Evolutionary conservation across 345 rosid genomes (phyloP).

Genomic region (Syzygium oleosum): DNA sequence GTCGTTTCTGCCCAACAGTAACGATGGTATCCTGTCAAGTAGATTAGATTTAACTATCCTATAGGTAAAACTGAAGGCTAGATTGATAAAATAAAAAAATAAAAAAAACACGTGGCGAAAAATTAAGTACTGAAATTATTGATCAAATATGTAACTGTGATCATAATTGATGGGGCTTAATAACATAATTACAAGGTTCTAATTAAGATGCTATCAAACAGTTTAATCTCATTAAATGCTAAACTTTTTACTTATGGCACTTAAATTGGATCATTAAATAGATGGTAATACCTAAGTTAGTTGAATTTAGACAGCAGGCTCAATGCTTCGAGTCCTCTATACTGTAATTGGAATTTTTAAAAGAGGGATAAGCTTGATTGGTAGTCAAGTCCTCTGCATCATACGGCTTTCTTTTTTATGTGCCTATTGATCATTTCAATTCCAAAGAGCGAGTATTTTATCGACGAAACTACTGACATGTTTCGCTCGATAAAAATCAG

Average conservation of each 20-base stretch:
- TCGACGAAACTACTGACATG: accelerated
- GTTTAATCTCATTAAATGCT: background rate
- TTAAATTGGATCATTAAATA: background rate
- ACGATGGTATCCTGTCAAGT: background rate
- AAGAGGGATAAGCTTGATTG: background rate
- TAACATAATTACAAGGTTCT: background rate
- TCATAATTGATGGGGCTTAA: background rate
- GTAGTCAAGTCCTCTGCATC: background rate
- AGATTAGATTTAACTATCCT: background rate
- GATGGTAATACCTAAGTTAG: background rate
- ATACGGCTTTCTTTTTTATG: too few species aligned
- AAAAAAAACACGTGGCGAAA: background rate
- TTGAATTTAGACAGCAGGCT: background rate
- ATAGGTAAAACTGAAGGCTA: background rate
- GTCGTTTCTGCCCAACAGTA: background rate
- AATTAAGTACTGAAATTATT: background rate
- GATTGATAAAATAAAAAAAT: background rate
- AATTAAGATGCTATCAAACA: background rate
- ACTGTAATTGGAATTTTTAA: background rate
- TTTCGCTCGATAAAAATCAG: background rate
- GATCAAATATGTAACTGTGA: background rate
- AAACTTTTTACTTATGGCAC: background rate
- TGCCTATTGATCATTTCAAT: background rate
- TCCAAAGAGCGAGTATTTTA: background rate
- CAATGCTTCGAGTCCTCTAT: background rate